These are phyloP conservation scores for Schizosaccharomyces pombe DNA, from an alignment of 805 yeast genomes.

Conservation along the genomic window DNA sequence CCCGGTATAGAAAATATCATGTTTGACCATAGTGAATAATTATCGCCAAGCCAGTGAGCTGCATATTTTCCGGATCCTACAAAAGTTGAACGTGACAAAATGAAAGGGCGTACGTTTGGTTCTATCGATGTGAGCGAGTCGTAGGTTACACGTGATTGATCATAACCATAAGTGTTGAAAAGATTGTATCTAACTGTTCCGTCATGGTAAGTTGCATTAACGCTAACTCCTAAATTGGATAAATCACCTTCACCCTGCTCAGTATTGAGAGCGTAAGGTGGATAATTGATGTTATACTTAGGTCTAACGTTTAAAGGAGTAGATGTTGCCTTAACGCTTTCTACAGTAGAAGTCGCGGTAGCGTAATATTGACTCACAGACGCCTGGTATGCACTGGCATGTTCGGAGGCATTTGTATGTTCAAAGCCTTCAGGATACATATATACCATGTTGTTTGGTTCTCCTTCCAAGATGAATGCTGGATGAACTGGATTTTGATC, in stretches of 20 bases:
- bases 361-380: slow-evolving; percentile 6
- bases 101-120: slow-evolving; percentile 26
- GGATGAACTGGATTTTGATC: slow-evolving; percentile 1
- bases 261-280: slow-evolving; percentile 17
- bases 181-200: slow-evolving; percentile 16
- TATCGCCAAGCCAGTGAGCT: slow-evolving; percentile 80
- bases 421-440: slow-evolving; percentile 3
- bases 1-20: slow-evolving; percentile 47
- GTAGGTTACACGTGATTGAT: slow-evolving; percentile 9
- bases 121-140: slow-evolving; percentile 1
- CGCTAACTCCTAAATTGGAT: slow-evolving; percentile 14
- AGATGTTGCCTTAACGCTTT: not conserved
- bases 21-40: slow-evolving; percentile 58
- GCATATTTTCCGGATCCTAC: slow-evolving; percentile 62
- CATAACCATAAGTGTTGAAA: slow-evolving; percentile 15
- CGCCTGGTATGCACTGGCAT: slow-evolving; percentile 7
- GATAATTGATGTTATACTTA: slow-evolving; percentile 17
- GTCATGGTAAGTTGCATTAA: slow-evolving; percentile 16
- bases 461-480: slow-evolving; percentile 1
- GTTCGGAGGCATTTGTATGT: slow-evolving; percentile 7
- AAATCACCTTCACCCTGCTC: slow-evolving; percentile 9
- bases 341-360: slow-evolving; percentile 4
- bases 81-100: slow-evolving; percentile 48
- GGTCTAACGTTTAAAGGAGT: slow-evolving; percentile 1
- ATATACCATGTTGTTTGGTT: not conserved